Evolutionary conservation across 208 protist genomes (phyloP), one percentile per base, ranked within the genome.

Genomic region (Trypanosoma scelopori): DNA sequence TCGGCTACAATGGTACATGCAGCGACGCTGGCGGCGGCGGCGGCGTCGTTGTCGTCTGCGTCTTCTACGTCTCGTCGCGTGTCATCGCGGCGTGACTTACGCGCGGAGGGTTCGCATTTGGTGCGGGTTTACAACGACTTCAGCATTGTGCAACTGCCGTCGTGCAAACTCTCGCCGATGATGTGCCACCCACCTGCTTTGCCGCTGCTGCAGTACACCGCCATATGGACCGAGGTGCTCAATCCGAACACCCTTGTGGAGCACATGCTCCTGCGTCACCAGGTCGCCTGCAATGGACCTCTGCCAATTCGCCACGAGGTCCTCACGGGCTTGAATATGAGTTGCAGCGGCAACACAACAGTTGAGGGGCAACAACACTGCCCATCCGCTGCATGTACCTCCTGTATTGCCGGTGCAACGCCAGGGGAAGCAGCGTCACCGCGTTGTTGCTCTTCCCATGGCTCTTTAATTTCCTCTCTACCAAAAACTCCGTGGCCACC

Each of bases 181-280:
- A 11, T 1, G 15, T 41, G 16, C 3, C 11, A 28, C 45, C 30
- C 27, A 5, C 58, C 41, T 51, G 18, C 22, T 23, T 39, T 64
- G 20, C 46, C 42, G n/a, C 25, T 32, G 11, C n/a, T 64, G 22
- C 46, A 16, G 28, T 64, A 64, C n/a, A 15, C 6, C 13, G 15
- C 6, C 6, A 27, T 52, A 4, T 64, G 58, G 58, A 15, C 2
- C 5, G 58, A 52, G 16, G 58, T 64, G 43, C 4, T 7, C 3
- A 41, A 64, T 41, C 58, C 58, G 28, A 27, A 53, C 18, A 22
- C 0, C 13, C 58, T 64, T 27, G 52, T 64, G 37, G 20, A 39
- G 0, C 58, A 64, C 27, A 51, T 64, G 28, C 43, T 53, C 5
- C 32, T 53, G 15, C 46, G 58, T 20, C 58, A 64, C 41, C 58